Evolutionary conservation across 2,329 filamentous ascomycete species (phyloP).

Genomic region (Beauveria scarabaeidicola): DNA sequence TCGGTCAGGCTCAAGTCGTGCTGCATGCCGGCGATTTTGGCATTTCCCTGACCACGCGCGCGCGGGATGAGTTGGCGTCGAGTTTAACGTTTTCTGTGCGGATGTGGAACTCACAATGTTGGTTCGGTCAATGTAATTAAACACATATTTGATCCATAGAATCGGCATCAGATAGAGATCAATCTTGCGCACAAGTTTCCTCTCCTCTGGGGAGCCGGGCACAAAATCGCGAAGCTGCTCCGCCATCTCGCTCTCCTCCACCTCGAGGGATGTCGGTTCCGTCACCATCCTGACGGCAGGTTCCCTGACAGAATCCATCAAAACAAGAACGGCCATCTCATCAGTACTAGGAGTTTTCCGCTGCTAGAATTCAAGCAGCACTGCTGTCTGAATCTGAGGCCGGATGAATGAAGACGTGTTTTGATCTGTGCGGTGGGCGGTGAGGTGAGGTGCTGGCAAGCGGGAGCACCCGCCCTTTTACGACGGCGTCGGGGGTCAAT

Average conservation of each 20-base stretch:
- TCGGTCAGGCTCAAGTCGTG: conserved; percentile 37
- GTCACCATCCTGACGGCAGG: background rate
- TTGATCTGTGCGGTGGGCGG: background rate
- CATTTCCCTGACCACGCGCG: conserved; percentile 43
- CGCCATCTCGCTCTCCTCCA: conserved; percentile 17
- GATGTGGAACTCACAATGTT: conserved; percentile 19
- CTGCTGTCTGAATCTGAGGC: background rate
- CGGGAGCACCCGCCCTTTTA: too few species aligned
- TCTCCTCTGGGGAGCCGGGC: conserved; percentile 17
- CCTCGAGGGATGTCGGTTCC: background rate
- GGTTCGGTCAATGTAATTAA: conserved; percentile 22
- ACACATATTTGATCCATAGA: conserved; percentile 44
- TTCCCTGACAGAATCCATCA: background rate
- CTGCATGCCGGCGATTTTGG: conserved; percentile 45
- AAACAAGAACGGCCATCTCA: background rate
- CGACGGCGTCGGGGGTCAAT: too few species aligned
- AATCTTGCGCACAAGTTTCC: conserved; percentile 24
- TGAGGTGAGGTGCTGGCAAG: background rate
- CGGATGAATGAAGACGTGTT: too few species aligned
- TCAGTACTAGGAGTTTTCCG: too few species aligned
- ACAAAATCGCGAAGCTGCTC: conserved; percentile 21
- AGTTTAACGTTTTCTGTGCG: conserved; percentile 23
- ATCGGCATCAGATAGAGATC: conserved; percentile 31
- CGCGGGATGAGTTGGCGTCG: conserved; percentile 52
- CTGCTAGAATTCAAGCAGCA: background rate